Base-by-base conservation (phyloP, 169 alveolate species). In the Plasmodium yoelii region DNA sequence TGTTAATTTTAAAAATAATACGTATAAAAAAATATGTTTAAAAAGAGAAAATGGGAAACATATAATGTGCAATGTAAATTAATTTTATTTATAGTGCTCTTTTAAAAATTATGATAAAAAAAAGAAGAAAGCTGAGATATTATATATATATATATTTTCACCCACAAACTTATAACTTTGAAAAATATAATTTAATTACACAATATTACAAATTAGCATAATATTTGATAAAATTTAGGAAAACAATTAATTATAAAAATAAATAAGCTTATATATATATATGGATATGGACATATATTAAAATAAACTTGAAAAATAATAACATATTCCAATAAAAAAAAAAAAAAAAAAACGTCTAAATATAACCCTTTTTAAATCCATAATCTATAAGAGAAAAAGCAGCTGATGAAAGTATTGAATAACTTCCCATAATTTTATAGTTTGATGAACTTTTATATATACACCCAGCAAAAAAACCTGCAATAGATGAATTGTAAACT, bases 381-480 rank as follows among this genome's bases (percentile, higher is more conserved):
- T 93, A 93, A 55, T 93, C 96, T 39, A 93, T 93, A 10, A 90
- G 93, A 13, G 95, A 77, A 74, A 93, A 93, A 5, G 75, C 93
- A 8, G 90, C 94, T 3, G 95, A 93, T 12, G 94, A 60, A 18
- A 90, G 75, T 15, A 87, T 51, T 19, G 97, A 92, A 75, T 92
- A 93, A 57, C 77, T 90, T 49, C 91, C 94, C 9, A 91, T 55
- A 12, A 95, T 60, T 64, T 57, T 60, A 86, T 94, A 92, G 19
- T 84, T 84, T 10, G 94, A 89, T 22, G 94, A 70, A 87, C 92
- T 64, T 73, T 95, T 95, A 64, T 94, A 96, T 5, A 96, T 87
- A 26, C 96, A 97, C n/a, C 98, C 98, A 2, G 98, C 88, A 44
- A 91, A 72, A n/a, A 92, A 88, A 1, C 98, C 98, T 6, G 97